Conservation (phyloP, 441 rosid genomes). For the Cnidoscolus chayamansa region DNA sequence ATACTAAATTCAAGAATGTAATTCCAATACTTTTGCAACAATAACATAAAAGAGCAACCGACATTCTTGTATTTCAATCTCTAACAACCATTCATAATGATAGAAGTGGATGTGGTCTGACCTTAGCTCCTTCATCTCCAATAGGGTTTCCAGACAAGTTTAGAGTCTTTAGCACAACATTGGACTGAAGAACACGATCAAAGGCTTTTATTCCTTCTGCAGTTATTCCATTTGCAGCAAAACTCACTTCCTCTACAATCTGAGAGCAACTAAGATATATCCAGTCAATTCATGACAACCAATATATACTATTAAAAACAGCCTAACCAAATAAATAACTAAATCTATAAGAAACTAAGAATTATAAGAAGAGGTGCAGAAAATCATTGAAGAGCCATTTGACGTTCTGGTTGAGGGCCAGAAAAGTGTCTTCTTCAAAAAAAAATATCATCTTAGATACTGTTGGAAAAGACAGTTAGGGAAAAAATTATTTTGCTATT, state of each 20-base stretch:
- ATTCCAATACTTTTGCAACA: not conserved
- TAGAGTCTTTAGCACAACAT: slow-evolving; percentile 57
- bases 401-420: too few species aligned
- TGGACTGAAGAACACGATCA: slow-evolving; percentile 81
- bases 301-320: not conserved
- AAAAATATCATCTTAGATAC: too few species aligned
- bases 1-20: not conserved
- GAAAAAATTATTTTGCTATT: too few species aligned
- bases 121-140: slow-evolving; percentile 96
- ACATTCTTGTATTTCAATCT: not conserved
- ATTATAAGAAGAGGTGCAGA: slow-evolving; percentile 5
- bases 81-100: not conserved
- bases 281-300: slow-evolving; percentile 14
- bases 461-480: too few species aligned
- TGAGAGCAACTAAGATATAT: slow-evolving; percentile 24
- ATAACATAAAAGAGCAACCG: not conserved
- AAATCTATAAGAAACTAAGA: slow-evolving; percentile 4
- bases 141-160: slow-evolving; percentile 87
- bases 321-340: not conserved
- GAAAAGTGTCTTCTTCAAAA: too few species aligned
- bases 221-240: slow-evolving; percentile 93
- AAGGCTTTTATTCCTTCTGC: slow-evolving; percentile 82
- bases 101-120: slow-evolving; percentile 29
- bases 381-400: slow-evolving; percentile 5
- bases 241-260: slow-evolving; percentile 83